phyloP scores from a whole-genome alignment of 495 filamentous ascomycete genomes.

The Extremus antarcticus region DNA sequence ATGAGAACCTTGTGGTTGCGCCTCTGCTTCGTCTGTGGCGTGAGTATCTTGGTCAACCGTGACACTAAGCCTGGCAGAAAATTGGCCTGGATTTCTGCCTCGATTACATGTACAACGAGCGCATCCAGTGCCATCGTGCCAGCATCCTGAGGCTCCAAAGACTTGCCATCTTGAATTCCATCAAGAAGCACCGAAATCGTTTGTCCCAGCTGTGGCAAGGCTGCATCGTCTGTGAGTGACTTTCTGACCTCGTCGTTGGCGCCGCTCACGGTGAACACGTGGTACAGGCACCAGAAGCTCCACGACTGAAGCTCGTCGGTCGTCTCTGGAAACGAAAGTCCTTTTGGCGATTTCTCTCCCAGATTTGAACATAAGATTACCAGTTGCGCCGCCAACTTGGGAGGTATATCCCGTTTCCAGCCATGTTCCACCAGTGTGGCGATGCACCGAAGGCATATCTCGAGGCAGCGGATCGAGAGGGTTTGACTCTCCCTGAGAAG shows the following conservation, averaged over 20 bases:
- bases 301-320: slow-evolving; percentile 30
- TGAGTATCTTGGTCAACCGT: slow-evolving; percentile 61
- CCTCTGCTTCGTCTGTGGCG: slow-evolving; percentile 52
- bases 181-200: slow-evolving; percentile 72
- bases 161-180: slow-evolving; percentile 47
- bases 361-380: slow-evolving; percentile 75
- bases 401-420: slow-evolving; percentile 58
- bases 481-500: slow-evolving; percentile 67
- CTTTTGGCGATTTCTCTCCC: slow-evolving; percentile 49
- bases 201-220: slow-evolving; percentile 76
- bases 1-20: slow-evolving; percentile 55
- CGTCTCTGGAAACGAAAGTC: slow-evolving; percentile 19
- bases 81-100: slow-evolving; percentile 60
- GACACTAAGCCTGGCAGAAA: slow-evolving; percentile 88
- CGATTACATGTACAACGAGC: slow-evolving; percentile 51
- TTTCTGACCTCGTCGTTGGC: slow-evolving; percentile 24
- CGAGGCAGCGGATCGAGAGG: slow-evolving; percentile 60
- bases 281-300: slow-evolving; percentile 46
- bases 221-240: slow-evolving; percentile 42
- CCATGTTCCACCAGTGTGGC: slow-evolving; percentile 60
- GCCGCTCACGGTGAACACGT: slow-evolving; percentile 37
- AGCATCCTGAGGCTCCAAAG: slow-evolving; percentile 52
- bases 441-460: slow-evolving; percentile 64
- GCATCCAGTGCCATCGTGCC: slow-evolving; percentile 54
- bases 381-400: slow-evolving; percentile 68